Percentiles rank a stretch among this genome's conserved stretches.
These are phyloP conservation scores for Closterium sp. DNA, from an alignment of 139 green algal species.

Conservation along the genomic window DNA sequence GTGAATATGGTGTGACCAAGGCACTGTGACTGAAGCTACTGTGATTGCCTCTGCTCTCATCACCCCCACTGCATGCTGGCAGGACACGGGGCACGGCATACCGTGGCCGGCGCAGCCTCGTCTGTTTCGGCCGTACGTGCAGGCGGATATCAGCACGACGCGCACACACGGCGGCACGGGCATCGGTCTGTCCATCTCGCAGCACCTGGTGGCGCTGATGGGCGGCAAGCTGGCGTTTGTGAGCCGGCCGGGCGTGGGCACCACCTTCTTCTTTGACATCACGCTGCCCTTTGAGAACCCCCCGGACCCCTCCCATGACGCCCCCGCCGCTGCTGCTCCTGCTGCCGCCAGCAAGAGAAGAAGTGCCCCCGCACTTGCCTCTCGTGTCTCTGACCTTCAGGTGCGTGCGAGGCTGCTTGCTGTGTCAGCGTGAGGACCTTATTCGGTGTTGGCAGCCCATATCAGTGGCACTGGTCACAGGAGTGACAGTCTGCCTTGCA, in stretches of 20 bases:
- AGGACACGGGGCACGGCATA: slow-evolving; percentile 45
- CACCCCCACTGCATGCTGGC: neutral
- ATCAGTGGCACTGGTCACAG: too few relatives aligned
- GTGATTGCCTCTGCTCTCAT: too few relatives aligned
- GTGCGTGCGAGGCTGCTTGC: neutral
- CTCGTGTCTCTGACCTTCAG: neutral
- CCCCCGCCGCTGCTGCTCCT: neutral
- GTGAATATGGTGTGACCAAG: neutral
- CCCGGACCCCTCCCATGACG: neutral
- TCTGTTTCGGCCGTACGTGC: slow-evolving; percentile 45
- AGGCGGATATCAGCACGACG: slow-evolving; percentile 47
- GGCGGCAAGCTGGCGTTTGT: slow-evolving; percentile 36
- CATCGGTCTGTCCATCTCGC: slow-evolving; percentile 52
- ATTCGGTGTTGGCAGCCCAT: neutral
- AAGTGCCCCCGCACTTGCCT: slow-evolving; percentile 16
- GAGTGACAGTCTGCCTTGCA: too few relatives aligned
- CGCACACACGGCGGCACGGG: slow-evolving; percentile 43
- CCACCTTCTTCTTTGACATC: slow-evolving; percentile 49
- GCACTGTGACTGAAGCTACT: neutral
- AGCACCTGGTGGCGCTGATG: slow-evolving; percentile 45
- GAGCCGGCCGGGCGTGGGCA: slow-evolving; percentile 26
- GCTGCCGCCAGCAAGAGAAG: neutral
- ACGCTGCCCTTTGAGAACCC: slow-evolving; percentile 18
- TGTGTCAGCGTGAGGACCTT: neutral
- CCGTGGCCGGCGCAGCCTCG: slow-evolving; percentile 15